phyloP scores from a whole-genome alignment of 1,139 yeast species.

The Lodderomyces metapsilosis region DNA sequence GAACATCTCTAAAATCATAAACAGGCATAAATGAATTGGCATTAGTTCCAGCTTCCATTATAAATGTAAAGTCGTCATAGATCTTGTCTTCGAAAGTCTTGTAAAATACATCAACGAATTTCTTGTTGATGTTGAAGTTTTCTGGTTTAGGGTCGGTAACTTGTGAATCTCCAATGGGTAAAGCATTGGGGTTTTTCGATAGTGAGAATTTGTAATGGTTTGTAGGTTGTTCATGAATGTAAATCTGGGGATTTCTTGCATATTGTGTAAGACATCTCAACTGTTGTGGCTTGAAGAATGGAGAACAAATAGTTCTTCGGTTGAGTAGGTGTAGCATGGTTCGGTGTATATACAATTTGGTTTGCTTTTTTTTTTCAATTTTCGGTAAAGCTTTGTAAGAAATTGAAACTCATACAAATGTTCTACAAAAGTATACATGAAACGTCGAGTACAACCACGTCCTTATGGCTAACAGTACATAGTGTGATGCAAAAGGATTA shows the following conservation, averaged over 20 bases:
- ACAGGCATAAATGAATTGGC: constrained; percentile 66
- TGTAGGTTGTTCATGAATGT: constrained; percentile 19
- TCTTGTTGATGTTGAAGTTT: constrained; percentile 25
- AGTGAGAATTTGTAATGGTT: constrained; percentile 17
- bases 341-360: neutral
- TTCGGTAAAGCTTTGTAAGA: too few relatives aligned
- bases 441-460: too few relatives aligned
- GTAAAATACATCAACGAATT: constrained; percentile 31
- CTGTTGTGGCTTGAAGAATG: constrained; percentile 8
- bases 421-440: too few relatives aligned
- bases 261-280: constrained; percentile 14
- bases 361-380: neutral
- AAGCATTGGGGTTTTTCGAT: constrained; percentile 25
- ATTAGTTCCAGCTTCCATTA: constrained; percentile 61
- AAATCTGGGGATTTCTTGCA: constrained; percentile 26
- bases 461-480: too few relatives aligned
- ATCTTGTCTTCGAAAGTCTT: constrained; percentile 23
- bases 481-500: too few relatives aligned
- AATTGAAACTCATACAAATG: too few relatives aligned
- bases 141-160: constrained; percentile 19
- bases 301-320: constrained; percentile 6
- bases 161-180: constrained; percentile 26
- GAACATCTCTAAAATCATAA: constrained; percentile 67
- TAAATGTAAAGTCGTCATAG: constrained; percentile 54
- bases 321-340: neutral